Base-by-base conservation (phyloP, 306 rosid species). In the Sphenostylis stenocarpa region DNA sequence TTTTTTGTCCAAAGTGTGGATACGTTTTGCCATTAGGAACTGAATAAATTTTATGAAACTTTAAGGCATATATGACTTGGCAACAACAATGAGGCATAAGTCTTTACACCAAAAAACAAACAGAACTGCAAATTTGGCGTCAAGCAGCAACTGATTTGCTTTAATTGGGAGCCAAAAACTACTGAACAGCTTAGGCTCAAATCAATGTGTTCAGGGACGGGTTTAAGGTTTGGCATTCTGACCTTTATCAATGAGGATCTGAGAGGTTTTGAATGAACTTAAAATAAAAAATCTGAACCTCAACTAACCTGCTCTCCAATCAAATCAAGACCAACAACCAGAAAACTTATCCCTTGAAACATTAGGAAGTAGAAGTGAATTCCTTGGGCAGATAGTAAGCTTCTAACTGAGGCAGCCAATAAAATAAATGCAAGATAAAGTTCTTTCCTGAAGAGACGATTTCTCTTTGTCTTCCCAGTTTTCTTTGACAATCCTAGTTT, bases 381-480 rank as follows among this genome's bases (percentile, higher is more conserved):
- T 80, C 97, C 99, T 84, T 95, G 97, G 6, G 99, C 99, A 70
- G 99, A 95, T 68, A 95, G 81, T 83, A 95, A 84, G 83, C 99
- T 92, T 88, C 97, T 90, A 67, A 85, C 89, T 3, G 99, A 87
- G 74, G 99, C 97, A 1, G 96, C 81, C 75, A 95, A 85, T 85
- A 95, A 84, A 77, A 95, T 86, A 78, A 95, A 80, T 55, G 99
- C 97, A 52, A 95, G 96, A 55, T 91, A 92, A 57, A 95, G 96
- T 81, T 95, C 99, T 85, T 90, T 95, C 88, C 96, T 83, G 86
- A 88, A 92, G 77, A 95, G 81, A 52, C 88, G 95, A n/a, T 95
- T 95, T 86, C 82, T 90, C 86, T 85, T 95, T 17, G 69, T 36
- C 77, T 89, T 89, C 63, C 87, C 90, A 1, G 64, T 64, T 88